Conservation (phyloP, 129 eudicot genomes). For the Helianthus tuberosus region DNA sequence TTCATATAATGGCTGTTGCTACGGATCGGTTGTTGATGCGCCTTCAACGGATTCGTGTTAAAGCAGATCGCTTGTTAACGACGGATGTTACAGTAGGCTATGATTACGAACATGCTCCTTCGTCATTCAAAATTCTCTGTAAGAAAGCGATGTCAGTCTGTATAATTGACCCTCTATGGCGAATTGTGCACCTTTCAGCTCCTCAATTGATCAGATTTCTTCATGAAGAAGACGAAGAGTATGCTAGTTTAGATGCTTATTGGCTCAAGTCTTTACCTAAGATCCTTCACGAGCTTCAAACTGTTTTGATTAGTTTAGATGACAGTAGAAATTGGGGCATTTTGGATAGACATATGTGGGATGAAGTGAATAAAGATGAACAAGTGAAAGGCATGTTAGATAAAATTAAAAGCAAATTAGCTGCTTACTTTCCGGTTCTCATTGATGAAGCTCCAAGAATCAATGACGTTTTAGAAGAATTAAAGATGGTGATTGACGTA, state of each 20-base stretch:
- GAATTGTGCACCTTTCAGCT: constrained; percentile 33
- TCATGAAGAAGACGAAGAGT: constrained; percentile 21
- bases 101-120: neutral
- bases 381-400: constrained; percentile 19
- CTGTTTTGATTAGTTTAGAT: constrained; percentile 15
- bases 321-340: constrained; percentile 2
- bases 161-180: constrained; percentile 28
- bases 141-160: constrained; percentile 31
- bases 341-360: constrained; percentile 21
- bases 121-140: constrained; percentile 20
- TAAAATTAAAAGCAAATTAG: constrained; percentile 14
- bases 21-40: constrained; percentile 25
- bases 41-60: constrained; percentile 26
- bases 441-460: constrained; percentile 19
- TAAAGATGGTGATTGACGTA: constrained; percentile 26
- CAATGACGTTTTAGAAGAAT: constrained; percentile 16
- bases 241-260: constrained; percentile 19
- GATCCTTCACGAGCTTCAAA: constrained; percentile 28
- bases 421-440: constrained; percentile 27
- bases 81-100: neutral
- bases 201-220: constrained; percentile 32
- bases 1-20: constrained; percentile 18
- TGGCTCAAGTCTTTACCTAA: constrained; percentile 34
- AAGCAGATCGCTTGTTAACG: constrained; percentile 17
- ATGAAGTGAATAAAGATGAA: constrained; percentile 27